Evolutionary conservation across 2,329 filamentous ascomycete species (phyloP), one percentile per base, ranked within the genome.

Genomic region (Madurella fahalii): DNA sequence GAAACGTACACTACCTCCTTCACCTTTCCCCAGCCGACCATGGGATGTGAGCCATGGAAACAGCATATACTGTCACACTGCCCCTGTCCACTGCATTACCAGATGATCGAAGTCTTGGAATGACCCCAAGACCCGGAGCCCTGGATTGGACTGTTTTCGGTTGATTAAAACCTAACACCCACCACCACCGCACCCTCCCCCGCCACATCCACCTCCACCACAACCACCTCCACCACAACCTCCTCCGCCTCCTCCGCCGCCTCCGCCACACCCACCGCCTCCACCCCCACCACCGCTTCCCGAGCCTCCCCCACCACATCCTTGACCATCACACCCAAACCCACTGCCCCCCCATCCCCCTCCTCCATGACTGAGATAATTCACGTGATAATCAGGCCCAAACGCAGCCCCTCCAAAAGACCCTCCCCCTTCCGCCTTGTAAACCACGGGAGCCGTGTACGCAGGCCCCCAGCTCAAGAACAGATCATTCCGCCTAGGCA

Each of bases 321-420:
- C n/a, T n/a, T n/a, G n/a, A n/a, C n/a, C n/a, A n/a, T n/a, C n/a
- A n/a, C n/a, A n/a, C n/a, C n/a, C n/a, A n/a, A n/a, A n/a, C n/a
- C n/a, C 31, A 16, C 8, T 5, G 5, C 40, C 30, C 13, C 48
- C 48, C 48, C 48, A 50, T 16, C 48, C 48, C 15, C 32, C 48
- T 15, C 40, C 40, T 8, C 40, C 48, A 5, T 18, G 15, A 9
- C 47, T 20, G 8, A 25, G 11, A 42, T 50, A 50, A n/a, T 43
- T 25, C 1, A 39, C 40, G 7, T 9, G 8, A 43, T 18, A 32
- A 30, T 50, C 48, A 5, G 48, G 16, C 16, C 48, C 48, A 25
- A 50, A 50, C 40, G 48, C 48, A 4, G n/a, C 7, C 8, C 48
- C 40, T 4, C 48, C 48, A 13, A 50, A 50, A 16, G 48, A 50